Conservation (phyloP, 2,329 filamentous ascomycete genomes). For the Phaeosphaeria sp. region DNA sequence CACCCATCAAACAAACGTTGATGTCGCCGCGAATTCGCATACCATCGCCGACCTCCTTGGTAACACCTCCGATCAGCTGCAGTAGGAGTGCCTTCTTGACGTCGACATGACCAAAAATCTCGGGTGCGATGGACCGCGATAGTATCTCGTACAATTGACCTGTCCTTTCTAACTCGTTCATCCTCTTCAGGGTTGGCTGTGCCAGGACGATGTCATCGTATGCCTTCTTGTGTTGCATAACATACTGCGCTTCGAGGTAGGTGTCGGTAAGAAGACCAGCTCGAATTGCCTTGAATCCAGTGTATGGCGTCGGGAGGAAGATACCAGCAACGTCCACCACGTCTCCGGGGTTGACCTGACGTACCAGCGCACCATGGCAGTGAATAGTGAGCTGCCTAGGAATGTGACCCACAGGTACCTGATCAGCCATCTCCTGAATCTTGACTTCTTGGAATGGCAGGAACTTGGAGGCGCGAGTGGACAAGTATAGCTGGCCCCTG, state of each 20-base stretch:
- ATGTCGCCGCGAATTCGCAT: constrained; percentile 99
- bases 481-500: constrained; percentile 91
- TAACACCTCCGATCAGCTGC: constrained; percentile 92
- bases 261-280: constrained; percentile 97
- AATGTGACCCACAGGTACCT: constrained; percentile 97
- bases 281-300: constrained; percentile 97
- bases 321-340: constrained; percentile 93
- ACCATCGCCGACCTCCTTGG: constrained; percentile 94
- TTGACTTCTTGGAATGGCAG: constrained; percentile 98
- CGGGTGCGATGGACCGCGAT: constrained; percentile 93
- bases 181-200: constrained; percentile 77
- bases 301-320: constrained; percentile 96
- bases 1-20: constrained; percentile 98
- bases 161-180: constrained; percentile 82
- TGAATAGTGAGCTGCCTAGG: constrained; percentile 88
- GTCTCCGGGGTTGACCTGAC: constrained; percentile 91
- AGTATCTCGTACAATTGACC: constrained; percentile 96
- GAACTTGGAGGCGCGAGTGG: constrained; percentile 96
- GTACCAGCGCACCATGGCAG: constrained; percentile 84
- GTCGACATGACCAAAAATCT: constrained; percentile 95
- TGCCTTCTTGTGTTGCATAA: constrained; percentile 96
- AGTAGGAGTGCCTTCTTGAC: constrained; percentile 98
- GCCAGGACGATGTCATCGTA: constrained; percentile 93
- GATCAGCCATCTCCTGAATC: constrained; percentile 98
- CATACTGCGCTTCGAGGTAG: constrained; percentile 91